Conservation (phyloP, 305 asterid species). For the Fraxinus angustifolia region DNA sequence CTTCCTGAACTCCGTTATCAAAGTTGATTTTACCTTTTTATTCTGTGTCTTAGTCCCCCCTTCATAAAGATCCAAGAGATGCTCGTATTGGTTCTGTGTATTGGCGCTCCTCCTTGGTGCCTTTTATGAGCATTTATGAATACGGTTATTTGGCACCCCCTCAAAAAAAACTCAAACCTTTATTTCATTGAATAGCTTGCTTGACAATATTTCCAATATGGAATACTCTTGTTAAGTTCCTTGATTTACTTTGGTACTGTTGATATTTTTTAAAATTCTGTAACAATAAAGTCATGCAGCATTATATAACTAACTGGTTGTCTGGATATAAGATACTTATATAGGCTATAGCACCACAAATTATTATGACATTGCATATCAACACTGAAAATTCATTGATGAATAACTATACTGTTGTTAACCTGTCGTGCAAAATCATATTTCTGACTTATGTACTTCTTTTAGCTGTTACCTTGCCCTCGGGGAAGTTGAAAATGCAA, state of each 20-base stretch:
- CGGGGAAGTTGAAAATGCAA: constrained; percentile 84
- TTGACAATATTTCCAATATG: not conserved
- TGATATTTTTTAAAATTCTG: not conserved
- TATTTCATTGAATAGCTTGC: not conserved
- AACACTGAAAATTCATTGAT: not conserved
- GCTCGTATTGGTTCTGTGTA: not conserved
- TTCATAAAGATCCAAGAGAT: not conserved
- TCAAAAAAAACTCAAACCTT: not conserved
- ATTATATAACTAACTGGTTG: not conserved
- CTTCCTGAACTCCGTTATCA: not conserved
- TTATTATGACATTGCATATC: not conserved
- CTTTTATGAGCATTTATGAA: not conserved
- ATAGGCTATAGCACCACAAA: not conserved
- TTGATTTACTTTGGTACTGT: not conserved
- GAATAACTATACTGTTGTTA: constrained; percentile 8
- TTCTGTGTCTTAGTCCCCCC: not conserved
- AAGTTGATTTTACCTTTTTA: not conserved
- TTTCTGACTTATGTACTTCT: constrained; percentile 23
- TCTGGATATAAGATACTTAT: constrained; percentile 2
- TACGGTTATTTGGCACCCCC: not conserved
- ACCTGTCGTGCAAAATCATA: not conserved
- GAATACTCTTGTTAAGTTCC: not conserved
- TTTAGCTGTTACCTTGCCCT: constrained; percentile 86
- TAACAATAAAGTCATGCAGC: not conserved
- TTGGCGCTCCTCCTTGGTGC: not conserved